These are phyloP conservation scores for Alternaria ventricosa DNA, from an alignment of 2,329 filamentous ascomycete species.

Conservation along the genomic window DNA sequence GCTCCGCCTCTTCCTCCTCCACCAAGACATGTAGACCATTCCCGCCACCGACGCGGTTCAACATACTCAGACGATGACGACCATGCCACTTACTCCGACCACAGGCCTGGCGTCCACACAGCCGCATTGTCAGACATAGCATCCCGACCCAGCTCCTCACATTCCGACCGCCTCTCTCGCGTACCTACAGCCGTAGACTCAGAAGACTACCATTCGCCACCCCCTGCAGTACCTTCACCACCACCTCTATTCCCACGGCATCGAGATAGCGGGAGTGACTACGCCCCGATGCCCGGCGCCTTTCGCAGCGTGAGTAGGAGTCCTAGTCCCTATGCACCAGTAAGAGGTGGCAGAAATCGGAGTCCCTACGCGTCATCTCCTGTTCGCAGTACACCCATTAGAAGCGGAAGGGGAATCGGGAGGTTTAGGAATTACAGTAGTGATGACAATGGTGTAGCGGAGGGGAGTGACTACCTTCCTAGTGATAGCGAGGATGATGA, in stretches of 20 bases:
- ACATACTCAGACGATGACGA: neutral
- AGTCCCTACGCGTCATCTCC: neutral
- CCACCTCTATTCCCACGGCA: neutral
- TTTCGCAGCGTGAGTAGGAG: neutral
- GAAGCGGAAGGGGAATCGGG: neutral
- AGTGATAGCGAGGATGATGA: slow-evolving; percentile 1
- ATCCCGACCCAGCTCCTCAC: slow-evolving; percentile 3
- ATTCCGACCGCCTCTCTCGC: neutral
- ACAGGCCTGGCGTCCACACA: neutral
- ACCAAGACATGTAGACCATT: neutral
- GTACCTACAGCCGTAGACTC: neutral
- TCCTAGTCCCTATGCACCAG: neutral
- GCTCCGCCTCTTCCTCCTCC: neutral
- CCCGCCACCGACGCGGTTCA: neutral
- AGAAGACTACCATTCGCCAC: neutral
- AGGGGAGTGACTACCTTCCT: slow-evolving; percentile 2
- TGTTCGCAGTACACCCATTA: neutral
- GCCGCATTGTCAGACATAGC: neutral
- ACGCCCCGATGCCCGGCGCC: neutral
- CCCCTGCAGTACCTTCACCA: neutral
- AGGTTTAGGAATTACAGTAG: neutral
- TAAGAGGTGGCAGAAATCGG: neutral
- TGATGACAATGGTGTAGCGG: slow-evolving; percentile 7
- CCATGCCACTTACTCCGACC: neutral
- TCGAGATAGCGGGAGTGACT: neutral